A percentile compares a stretch with the other conserved stretches of the same genome.
Conservation (phyloP, 2,329 filamentous ascomycete species). For the Metarhizium album region DNA sequence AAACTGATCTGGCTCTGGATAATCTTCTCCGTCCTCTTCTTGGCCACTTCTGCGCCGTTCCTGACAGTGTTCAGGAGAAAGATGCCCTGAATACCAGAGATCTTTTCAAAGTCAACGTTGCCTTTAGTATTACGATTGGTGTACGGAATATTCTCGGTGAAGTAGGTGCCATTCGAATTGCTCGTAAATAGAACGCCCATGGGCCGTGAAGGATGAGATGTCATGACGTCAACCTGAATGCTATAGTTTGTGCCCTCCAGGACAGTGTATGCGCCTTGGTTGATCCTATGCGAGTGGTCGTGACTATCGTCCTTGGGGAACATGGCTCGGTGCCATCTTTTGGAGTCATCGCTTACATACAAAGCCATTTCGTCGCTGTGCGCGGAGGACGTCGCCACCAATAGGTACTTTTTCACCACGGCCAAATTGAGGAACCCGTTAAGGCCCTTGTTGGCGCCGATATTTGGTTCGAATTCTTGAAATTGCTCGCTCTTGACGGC, state of each 20-base stretch:
- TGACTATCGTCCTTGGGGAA: conserved; percentile 69
- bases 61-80: conserved; percentile 82
- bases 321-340: conserved; percentile 82
- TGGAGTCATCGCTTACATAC: conserved; percentile 76
- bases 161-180: conserved; percentile 95
- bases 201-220: conserved; percentile 48
- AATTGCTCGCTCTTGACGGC: conserved; percentile 34
- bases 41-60: conserved; percentile 68
- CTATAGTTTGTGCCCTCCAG: conserved; percentile 96
- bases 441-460: conserved; percentile 64
- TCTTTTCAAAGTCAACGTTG: conserved; percentile 90
- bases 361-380: conserved; percentile 85
- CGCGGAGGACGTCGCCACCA: conserved; percentile 69
- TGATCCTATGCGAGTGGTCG: conserved; percentile 57
- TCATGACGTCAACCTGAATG: conserved; percentile 91
- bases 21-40: conserved; percentile 47
- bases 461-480: conserved; percentile 61
- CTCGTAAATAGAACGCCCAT: conserved; percentile 91
- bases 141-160: conserved; percentile 81
- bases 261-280: conserved; percentile 84
- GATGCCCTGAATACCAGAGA: conserved; percentile 83
- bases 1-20: conserved; percentile 80
- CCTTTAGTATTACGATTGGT: conserved; percentile 73
- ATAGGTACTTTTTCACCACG: conserved; percentile 73
- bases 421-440: conserved; percentile 74